Evolutionary conservation across 495 filamentous ascomycete genomes (phyloP), one percentile per base, ranked within the genome.

Genomic region (Daldinia childiae): DNA sequence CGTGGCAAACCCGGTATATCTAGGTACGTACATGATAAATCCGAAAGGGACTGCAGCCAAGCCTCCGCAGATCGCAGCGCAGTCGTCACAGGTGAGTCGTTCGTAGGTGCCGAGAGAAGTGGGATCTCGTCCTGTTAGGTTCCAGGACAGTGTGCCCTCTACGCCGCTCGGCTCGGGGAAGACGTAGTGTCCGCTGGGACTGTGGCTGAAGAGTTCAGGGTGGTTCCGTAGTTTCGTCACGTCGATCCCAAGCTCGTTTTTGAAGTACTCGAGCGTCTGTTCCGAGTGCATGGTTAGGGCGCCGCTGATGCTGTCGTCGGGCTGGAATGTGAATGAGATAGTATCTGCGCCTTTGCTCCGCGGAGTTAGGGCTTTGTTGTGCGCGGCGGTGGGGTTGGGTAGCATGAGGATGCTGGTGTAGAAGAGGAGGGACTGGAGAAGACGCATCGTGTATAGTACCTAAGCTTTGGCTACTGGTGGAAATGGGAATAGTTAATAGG

Each of bases 301-400:
- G 26, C 67, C 61, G 56, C 39, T 79, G 73, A 69, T 36, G 11
- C 41, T 43, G 3, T 76, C 71, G 32, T 66, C 64, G 3, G 75
- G 64, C 36, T 76, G 74, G 27, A 77, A 58, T 1, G 74, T 77
- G 66, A 78, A 75, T 45, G 51, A 73, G 30, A 70, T 76, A n/a
- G 58, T 71, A 9, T 73, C 55, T 30, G 4, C 8, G n/a, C 9
- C 17, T 15, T 59, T 30, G 3, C 12, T n/a, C 24, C 9, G 30
- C 17, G 50, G 14, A 6, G 29, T 6, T n/a, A 8, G 17, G 41
- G 8, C 11, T 39, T 19, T n/a, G 19, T 2, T 48, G 12, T 69
- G 73, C 2, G 72, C 61, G 6, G 38, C 41, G n/a, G 80, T 77
- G 38, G 73, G 73, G 4, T 64, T 73, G 60, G 21, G 45, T 2